phyloP scores from a whole-genome alignment of 179 eudicot genomes.

The Beta macrorhiza region DNA sequence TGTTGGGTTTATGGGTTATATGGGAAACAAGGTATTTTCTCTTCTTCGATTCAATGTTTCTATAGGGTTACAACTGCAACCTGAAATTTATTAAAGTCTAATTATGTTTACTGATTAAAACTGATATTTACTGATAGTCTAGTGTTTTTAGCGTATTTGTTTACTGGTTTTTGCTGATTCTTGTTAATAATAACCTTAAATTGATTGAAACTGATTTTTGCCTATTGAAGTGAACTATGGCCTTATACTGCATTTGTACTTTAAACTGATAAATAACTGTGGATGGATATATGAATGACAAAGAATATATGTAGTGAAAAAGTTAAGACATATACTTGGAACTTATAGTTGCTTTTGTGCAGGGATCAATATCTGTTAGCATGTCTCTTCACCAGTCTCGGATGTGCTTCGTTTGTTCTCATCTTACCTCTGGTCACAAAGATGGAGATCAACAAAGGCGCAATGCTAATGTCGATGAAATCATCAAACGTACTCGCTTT shows the following conservation, averaged over 20 bases:
- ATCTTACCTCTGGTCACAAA: slow-evolving; percentile 86
- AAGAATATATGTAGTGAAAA: background rate
- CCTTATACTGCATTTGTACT: background rate
- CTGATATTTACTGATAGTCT: no score
- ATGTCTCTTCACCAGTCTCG: slow-evolving; percentile 87
- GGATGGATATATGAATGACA: background rate
- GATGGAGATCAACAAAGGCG: slow-evolving; percentile 80
- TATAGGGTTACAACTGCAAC: no score
- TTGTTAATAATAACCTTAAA: no score
- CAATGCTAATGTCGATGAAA: slow-evolving; percentile 76
- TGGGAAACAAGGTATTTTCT: slow-evolving; percentile 88
- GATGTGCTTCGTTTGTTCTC: slow-evolving; percentile 92
- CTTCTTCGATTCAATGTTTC: background rate
- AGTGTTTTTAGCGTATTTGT: no score
- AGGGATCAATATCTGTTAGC: slow-evolving; percentile 96
- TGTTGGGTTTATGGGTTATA: slow-evolving; percentile 97
- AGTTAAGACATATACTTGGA: background rate
- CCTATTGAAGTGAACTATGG: background rate
- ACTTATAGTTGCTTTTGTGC: slow-evolving; percentile 25
- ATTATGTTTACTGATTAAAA: no score
- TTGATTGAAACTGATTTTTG: no score
- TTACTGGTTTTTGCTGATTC: no score
- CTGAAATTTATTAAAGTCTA: no score
- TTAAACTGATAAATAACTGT: background rate
- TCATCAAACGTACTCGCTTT: slow-evolving; percentile 81